These are phyloP conservation scores for Heliamphora pulchella DNA, from an alignment of 179 eudicot genomes.

Conservation along the genomic window DNA sequence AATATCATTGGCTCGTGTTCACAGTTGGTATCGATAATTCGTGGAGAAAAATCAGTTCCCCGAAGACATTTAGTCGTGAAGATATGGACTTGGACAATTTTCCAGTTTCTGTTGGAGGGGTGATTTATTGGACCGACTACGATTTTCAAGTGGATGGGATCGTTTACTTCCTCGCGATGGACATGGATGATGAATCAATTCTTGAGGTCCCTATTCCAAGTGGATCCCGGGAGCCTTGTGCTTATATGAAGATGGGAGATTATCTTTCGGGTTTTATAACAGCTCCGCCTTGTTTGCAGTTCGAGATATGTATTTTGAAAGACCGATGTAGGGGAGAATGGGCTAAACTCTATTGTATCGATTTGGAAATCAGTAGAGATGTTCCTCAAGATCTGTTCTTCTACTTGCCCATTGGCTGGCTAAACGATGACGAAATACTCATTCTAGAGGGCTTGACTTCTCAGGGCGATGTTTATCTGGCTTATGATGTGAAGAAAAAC, in stretches of 20 bases:
- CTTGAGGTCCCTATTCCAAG: neutral
- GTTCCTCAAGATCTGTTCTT: neutral
- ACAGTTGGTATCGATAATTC: slow-evolving; percentile 2
- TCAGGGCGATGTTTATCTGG: neutral
- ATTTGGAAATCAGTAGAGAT: neutral
- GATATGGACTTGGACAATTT: neutral
- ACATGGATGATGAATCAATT: slow-evolving; percentile 1
- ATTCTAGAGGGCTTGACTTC: neutral
- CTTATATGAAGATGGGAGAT: neutral
- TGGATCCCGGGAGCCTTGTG: neutral
- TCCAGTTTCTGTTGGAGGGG: slow-evolving; percentile 2
- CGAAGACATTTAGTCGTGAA: neutral
- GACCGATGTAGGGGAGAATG: slow-evolving; percentile 7
- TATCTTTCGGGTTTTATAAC: neutral
- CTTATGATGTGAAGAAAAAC: neutral
- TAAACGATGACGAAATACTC: neutral
- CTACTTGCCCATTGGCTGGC: neutral
- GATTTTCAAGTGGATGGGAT: neutral
- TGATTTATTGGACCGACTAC: slow-evolving; percentile 7
- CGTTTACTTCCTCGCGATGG: neutral
- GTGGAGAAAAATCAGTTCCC: neutral
- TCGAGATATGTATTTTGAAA: neutral
- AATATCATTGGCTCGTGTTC: neutral
- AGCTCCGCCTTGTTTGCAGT: neutral
- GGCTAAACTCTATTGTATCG: neutral